phyloP scores from a whole-genome alignment of 2,329 filamentous ascomycete genomes.

The Cercospora zeae-maydis region DNA sequence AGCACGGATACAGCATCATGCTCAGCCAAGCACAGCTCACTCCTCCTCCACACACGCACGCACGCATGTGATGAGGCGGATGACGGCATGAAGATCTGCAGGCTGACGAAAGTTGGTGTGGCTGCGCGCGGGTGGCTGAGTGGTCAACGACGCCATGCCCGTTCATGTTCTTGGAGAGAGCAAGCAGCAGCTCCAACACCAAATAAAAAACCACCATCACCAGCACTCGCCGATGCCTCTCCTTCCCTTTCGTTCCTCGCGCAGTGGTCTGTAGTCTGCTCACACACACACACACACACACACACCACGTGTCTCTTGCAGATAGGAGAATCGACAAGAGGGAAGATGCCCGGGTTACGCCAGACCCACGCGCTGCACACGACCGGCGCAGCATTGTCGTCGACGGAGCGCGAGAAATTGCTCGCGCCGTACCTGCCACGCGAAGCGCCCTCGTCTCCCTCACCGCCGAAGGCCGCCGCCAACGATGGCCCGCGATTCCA shows the following conservation, averaged over 20 bases:
- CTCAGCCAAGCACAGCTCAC: too few species aligned
- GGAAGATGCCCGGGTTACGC: constrained; percentile 31
- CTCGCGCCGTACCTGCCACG: constrained; percentile 36
- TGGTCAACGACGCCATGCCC: constrained; percentile 4
- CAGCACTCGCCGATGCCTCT: not conserved
- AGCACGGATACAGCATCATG: constrained; percentile 6
- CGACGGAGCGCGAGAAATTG: constrained; percentile 33
- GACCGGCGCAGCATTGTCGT: constrained; percentile 29
- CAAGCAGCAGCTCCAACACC: not conserved
- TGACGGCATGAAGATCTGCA: constrained; percentile 11
- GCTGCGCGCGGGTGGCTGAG: not conserved
- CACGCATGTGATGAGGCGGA: too few species aligned
- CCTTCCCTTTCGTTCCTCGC: not conserved
- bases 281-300: not conserved
- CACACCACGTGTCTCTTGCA: too few species aligned
- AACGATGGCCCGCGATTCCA: constrained; percentile 22
- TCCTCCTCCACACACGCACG: too few species aligned
- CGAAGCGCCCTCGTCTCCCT: constrained; percentile 11
- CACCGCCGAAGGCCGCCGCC: constrained; percentile 6
- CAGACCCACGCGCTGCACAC: constrained; percentile 31
- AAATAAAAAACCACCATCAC: too few species aligned
- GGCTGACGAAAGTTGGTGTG: constrained; percentile 7
- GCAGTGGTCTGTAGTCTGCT: not conserved
- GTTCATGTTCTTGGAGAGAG: not conserved
- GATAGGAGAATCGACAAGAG: not conserved